Percentiles rank a stretch among this genome's conserved stretches.
phyloP scores from a whole-genome alignment of 2,329 filamentous ascomycete genomes.

The Magnaporthiopsis rhizophila region DNA sequence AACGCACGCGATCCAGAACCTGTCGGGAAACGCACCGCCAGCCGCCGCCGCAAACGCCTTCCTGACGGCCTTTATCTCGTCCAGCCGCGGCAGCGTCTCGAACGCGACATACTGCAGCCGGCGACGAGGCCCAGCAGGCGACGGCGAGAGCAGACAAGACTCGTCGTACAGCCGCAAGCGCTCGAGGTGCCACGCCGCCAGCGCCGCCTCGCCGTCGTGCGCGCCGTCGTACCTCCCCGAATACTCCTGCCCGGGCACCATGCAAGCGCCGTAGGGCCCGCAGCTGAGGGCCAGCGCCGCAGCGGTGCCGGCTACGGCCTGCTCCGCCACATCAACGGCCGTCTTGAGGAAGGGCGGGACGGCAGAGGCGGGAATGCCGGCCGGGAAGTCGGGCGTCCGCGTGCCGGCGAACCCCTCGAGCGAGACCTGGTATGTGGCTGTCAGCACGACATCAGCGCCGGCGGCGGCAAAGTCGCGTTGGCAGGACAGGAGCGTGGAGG shows the following conservation, averaged over 20 bases:
- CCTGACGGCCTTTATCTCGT: conserved; percentile 53
- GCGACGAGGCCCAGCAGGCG: conserved; percentile 16
- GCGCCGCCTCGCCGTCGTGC: conserved; percentile 32
- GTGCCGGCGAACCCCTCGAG: conserved; percentile 47
- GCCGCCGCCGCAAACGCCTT: conserved; percentile 24
- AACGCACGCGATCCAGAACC: conserved; percentile 56
- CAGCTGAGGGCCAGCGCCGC: conserved; percentile 48
- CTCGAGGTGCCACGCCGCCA: conserved; percentile 49
- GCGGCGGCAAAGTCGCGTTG: conserved; percentile 47
- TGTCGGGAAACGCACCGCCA: conserved; percentile 17
- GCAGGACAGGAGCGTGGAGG: conserved; percentile 41
- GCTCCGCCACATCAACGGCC: conserved; percentile 34
- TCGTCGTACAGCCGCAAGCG: conserved; percentile 37
- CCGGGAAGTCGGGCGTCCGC: conserved; percentile 28
- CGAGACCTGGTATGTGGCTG: conserved; percentile 60
- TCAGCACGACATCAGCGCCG: conserved; percentile 56
- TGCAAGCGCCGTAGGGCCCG: conserved; percentile 60
- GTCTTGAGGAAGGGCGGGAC: conserved; percentile 34
- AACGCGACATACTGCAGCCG: conserved; percentile 50
- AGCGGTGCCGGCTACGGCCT: conserved; percentile 18
- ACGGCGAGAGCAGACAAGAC: conserved; percentile 27
- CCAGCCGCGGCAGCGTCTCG: conserved; percentile 56
- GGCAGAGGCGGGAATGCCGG: conserved; percentile 30
- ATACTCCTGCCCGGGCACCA: conserved; percentile 60
- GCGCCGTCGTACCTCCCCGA: conserved; percentile 48